Conservation (phyloP, 2,329 filamentous ascomycete species). For the Dothideomycetes sp. region DNA sequence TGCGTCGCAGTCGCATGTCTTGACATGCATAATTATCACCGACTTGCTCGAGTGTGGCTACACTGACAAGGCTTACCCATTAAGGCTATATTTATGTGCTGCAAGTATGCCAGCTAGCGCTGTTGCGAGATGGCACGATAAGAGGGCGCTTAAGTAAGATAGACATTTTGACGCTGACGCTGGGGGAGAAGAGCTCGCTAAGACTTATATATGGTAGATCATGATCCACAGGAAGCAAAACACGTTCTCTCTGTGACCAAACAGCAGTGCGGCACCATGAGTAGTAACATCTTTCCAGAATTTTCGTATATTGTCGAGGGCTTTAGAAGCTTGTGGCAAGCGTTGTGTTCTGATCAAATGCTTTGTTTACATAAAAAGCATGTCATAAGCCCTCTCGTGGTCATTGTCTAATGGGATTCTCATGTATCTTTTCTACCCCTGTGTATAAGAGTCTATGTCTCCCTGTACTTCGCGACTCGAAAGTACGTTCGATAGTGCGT, state of each 20-base stretch:
- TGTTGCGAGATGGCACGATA: slow-evolving; percentile 1
- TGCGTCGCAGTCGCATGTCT: slow-evolving; percentile 2
- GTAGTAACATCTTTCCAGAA: slow-evolving; percentile 3
- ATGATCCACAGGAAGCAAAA: slow-evolving; percentile 3
- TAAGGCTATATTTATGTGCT: slow-evolving; percentile 2
- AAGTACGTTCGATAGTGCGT: slow-evolving; percentile 1
- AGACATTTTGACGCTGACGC: slow-evolving; percentile 3
- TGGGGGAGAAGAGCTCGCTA: slow-evolving; percentile 2
- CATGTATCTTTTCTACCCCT: slow-evolving; percentile 2
- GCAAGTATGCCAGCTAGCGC: slow-evolving; percentile 2
- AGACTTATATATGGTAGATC: slow-evolving; percentile 3
- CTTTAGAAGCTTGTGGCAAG: slow-evolving; percentile 2
- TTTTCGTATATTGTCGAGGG: slow-evolving; percentile 1
- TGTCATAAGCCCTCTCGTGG: slow-evolving; percentile 3
- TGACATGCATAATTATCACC: slow-evolving; percentile 2
- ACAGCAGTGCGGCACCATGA: slow-evolving; percentile 2
- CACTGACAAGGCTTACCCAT: slow-evolving; percentile 1
- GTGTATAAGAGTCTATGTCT: slow-evolving; percentile 2
- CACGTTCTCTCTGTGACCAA: slow-evolving; percentile 1
- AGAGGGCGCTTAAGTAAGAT: slow-evolving; percentile 1
- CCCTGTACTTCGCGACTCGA: background rate
- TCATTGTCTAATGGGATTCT: slow-evolving; percentile 1
- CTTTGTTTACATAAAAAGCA: slow-evolving; percentile 1
- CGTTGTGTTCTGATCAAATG: slow-evolving; percentile 2
- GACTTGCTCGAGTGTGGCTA: slow-evolving; percentile 2